Conservation (phyloP, 2,329 filamentous ascomycete genomes). For the Xylaria arbuscula region DNA sequence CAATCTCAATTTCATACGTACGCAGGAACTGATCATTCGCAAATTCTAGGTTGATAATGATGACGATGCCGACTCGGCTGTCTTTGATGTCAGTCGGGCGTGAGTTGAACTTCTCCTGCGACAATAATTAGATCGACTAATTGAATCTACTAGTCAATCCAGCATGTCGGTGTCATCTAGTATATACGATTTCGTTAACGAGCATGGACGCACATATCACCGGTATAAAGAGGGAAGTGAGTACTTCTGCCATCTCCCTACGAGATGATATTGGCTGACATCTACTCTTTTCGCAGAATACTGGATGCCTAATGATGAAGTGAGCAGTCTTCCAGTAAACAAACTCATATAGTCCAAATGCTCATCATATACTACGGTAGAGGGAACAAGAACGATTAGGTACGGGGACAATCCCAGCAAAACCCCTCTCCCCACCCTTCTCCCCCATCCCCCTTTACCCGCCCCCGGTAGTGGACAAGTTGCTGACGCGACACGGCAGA, state of each 20-base stretch:
- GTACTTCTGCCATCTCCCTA: slow-evolving; percentile 15
- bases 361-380: slow-evolving; percentile 21
- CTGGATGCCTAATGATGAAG: slow-evolving; percentile 44
- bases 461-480: not conserved
- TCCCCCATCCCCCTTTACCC: not conserved
- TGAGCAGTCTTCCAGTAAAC: slow-evolving; percentile 25
- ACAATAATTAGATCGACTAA: not conserved
- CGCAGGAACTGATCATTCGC: not conserved
- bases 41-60: slow-evolving; percentile 28
- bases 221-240: slow-evolving; percentile 46
- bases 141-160: slow-evolving; percentile 32
- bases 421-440: not conserved
- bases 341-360: not conserved
- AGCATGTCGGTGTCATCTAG: slow-evolving; percentile 43
- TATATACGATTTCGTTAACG: slow-evolving; percentile 43
- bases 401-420: slow-evolving; percentile 12
- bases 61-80: slow-evolving; percentile 30
- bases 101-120: slow-evolving; percentile 15
- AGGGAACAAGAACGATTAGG: slow-evolving; percentile 39
- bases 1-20: not conserved
- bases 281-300: slow-evolving; percentile 34
- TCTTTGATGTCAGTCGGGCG: slow-evolving; percentile 31
- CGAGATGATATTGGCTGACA: not conserved
- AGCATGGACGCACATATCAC: slow-evolving; percentile 45
- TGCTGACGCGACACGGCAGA: slow-evolving; percentile 45